These are phyloP conservation scores for Trichoderma asperellum DNA, from an alignment of 2,329 filamentous ascomycete species.

Conservation along the genomic window DNA sequence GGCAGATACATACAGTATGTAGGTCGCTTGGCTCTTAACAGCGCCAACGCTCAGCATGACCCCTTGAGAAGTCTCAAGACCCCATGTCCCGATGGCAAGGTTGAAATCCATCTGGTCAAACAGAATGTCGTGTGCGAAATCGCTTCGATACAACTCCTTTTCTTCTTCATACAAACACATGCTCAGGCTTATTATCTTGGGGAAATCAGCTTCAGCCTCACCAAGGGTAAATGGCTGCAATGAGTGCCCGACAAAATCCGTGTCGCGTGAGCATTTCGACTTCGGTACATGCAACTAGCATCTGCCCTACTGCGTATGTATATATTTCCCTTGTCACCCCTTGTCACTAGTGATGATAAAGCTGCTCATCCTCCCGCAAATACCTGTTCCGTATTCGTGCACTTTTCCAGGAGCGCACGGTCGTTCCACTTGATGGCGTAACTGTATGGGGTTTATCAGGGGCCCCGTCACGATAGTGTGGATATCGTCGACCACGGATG, in stretches of 20 bases:
- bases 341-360: neutral
- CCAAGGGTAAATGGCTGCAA: neutral
- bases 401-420: conserved; percentile 20
- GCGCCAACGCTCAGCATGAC: neutral
- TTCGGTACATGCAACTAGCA: neutral
- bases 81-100: neutral
- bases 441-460: conserved; percentile 22
- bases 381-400: neutral
- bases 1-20: neutral
- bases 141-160: conserved; percentile 6
- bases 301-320: neutral
- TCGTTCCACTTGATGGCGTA: conserved; percentile 25
- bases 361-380: neutral
- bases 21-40: neutral
- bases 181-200: neutral
- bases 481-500: conserved; percentile 7
- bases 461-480: conserved; percentile 22
- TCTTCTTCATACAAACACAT: neutral
- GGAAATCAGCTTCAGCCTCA: neutral
- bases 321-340: neutral
- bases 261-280: conserved; percentile 22
- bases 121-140: neutral
- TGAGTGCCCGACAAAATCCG: neutral
- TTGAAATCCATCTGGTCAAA: neutral
- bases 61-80: neutral